Base-by-base conservation (phyloP, 257 asterid genomes). In the Asclepias syriaca region DNA sequence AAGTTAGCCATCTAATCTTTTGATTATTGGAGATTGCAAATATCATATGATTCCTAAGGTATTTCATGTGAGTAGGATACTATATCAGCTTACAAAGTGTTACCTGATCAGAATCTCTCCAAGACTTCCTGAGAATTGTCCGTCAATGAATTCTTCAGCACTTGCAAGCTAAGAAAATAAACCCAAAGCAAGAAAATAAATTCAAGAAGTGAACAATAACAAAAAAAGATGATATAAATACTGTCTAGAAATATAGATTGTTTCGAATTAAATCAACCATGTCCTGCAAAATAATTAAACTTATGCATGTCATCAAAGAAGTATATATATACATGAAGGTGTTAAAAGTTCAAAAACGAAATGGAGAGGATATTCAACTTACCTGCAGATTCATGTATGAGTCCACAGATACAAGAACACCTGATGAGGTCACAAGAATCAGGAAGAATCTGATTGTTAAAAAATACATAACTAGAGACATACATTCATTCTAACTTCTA, bases 321-420 rank as follows among this genome's bases (percentile, higher is more conserved):
- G 45, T 24, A 24, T 24, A 24, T 7, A 24, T 4, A 69, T 13
- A 49, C 39, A 34, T n/a, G 54, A 57, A 54, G 8, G 34, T 39
- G 12, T 19, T 29, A 22, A 11, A 48, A 5, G 40, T 32, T 43
- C 12, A 5, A 11, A 46, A 6, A 66, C 1, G 27, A 48, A 22
- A 2, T 27, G n/a, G 22, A 67, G 2, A 22, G 14, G 5, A 2
- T 6, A 45, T 67, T 14, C 6, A 48, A 50, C 54, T 60, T 87
- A 93, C 98, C 98, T 93, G 98, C 81, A 93, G 83, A 83, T 93
- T 93, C 98, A 93, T 93, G 85, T 94, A 94, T 8, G 98, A 94
- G 83, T 94, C 98, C 76, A 91, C 97, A 2, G 98, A 91, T 63
- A 91, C 96, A 21, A 93, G 94, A 77, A 32, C 89, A 78, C 98